Percentiles rank a stretch among this genome's conserved stretches.
Conservation (phyloP, 192 early-diverging fungal species). For the Coemansia sp. region DNA sequence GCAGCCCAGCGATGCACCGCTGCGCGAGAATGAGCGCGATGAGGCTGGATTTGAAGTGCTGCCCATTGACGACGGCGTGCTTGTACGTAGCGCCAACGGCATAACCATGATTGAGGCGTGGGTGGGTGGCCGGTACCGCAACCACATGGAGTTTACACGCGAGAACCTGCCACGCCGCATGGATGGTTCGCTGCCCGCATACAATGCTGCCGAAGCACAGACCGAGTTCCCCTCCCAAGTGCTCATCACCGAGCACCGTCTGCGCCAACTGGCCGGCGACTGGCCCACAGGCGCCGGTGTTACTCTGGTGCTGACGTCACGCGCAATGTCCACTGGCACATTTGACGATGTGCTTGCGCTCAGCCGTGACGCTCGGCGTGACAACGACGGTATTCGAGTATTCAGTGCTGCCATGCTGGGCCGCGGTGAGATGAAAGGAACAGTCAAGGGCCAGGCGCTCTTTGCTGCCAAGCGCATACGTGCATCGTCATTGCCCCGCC, state of each 20-base stretch:
- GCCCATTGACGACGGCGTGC: constrained; percentile 33
- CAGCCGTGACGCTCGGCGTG: background rate
- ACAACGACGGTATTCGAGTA: constrained; percentile 22
- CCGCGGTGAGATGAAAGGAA: constrained; percentile 42
- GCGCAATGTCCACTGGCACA: constrained; percentile 22
- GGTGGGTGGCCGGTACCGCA: constrained; percentile 50
- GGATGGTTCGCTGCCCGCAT: constrained; percentile 27
- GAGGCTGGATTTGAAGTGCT: constrained; percentile 26
- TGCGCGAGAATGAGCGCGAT: constrained; percentile 22
- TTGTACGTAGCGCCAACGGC: constrained; percentile 48
- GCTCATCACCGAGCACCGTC: constrained; percentile 12
- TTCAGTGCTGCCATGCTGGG: constrained; percentile 40
- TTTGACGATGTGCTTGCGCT: constrained; percentile 10
- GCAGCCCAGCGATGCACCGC: constrained; percentile 53
- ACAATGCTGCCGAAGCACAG: constrained; percentile 22
- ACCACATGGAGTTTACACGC: constrained; percentile 58
- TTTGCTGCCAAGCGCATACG: constrained; percentile 32
- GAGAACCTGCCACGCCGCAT: constrained; percentile 34
- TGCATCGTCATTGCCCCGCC: constrained; percentile 13
- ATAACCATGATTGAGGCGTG: constrained; percentile 62
- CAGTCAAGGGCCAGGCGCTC: constrained; percentile 20
- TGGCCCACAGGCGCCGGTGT: constrained; percentile 33
- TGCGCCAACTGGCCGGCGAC: constrained; percentile 29
- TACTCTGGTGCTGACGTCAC: constrained; percentile 38
- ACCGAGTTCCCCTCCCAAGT: constrained; percentile 23